phyloP scores from a whole-genome alignment of 2,329 filamentous ascomycete species.

The Exophiala lecanii-corni region DNA sequence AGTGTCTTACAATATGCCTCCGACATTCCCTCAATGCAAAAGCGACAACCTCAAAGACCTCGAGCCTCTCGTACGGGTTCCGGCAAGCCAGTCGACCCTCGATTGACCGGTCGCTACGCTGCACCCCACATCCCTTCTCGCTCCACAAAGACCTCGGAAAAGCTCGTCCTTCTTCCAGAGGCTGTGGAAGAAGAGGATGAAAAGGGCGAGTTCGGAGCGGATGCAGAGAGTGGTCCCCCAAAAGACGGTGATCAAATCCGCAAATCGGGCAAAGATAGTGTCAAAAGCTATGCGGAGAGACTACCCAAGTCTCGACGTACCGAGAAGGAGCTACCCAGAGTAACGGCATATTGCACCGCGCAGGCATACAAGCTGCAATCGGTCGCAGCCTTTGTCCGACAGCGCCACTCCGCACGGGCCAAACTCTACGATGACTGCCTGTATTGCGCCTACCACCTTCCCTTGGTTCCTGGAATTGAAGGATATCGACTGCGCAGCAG shows the following conservation, averaged over 20 bases:
- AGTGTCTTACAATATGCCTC: conserved; percentile 91
- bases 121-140: conserved; percentile 69
- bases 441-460: conserved; percentile 91
- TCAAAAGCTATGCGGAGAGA: conserved; percentile 92
- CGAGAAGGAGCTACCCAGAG: conserved; percentile 72
- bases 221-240: conserved; percentile 48
- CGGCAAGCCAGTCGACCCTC: conserved; percentile 46
- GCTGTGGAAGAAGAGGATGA: conserved; percentile 55
- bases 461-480: conserved; percentile 76
- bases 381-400: conserved; percentile 83
- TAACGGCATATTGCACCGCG: conserved; percentile 95
- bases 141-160: conserved; percentile 92
- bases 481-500: conserved; percentile 86
- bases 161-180: conserved; percentile 90
- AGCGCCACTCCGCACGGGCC: conserved; percentile 82
- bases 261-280: conserved; percentile 52
- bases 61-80: conserved; percentile 39
- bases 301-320: conserved; percentile 81
- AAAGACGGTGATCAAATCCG: conserved; percentile 57
- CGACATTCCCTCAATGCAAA: conserved; percentile 91
- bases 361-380: conserved; percentile 86
- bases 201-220: conserved; percentile 56
- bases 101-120: conserved; percentile 53
- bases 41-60: conserved; percentile 59
- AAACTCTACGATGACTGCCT: conserved; percentile 98